These are phyloP conservation scores for Ascoidea tarda DNA, from an alignment of 805 yeast species.

Conservation along the genomic window DNA sequence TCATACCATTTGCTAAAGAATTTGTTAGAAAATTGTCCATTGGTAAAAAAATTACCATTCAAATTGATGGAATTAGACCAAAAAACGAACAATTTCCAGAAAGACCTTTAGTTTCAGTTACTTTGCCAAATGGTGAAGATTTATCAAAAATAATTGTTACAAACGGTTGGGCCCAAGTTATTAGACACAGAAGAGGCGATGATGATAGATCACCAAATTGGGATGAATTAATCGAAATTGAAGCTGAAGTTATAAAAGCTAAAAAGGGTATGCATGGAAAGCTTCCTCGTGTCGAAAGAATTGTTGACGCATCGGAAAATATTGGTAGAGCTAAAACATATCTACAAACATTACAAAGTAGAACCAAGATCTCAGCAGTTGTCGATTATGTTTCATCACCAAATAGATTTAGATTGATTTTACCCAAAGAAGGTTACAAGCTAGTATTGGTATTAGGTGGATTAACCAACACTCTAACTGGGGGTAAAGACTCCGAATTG, in stretches of 20 bases:
- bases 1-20: conserved; percentile 57
- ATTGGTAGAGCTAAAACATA: conserved; percentile 60
- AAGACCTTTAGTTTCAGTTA: conserved; percentile 49
- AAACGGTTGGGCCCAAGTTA: conserved; percentile 64
- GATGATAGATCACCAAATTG: conserved; percentile 58
- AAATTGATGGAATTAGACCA: conserved; percentile 50
- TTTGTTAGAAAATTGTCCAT: conserved; percentile 53
- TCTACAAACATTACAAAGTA: conserved; percentile 52
- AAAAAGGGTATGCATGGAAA: conserved; percentile 53
- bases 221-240: conserved; percentile 65
- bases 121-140: conserved; percentile 37
- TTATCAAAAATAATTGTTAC: conserved; percentile 46
- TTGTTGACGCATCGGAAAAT: conserved; percentile 72
- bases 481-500: conserved; percentile 20
- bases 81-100: conserved; percentile 48
- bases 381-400: conserved; percentile 64
- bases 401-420: conserved; percentile 47
- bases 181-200: conserved; percentile 64
- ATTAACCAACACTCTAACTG: conserved; percentile 26
- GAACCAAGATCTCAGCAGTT: conserved; percentile 47
- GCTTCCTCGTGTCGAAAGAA: conserved; percentile 40
- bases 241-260: conserved; percentile 38
- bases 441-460: conserved; percentile 70
- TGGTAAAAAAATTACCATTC: conserved; percentile 54
- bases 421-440: conserved; percentile 61